Evolutionary conservation across 805 yeast genomes (phyloP), one percentile per base, ranked within the genome.

Genomic region (Ogataea methylovora): DNA sequence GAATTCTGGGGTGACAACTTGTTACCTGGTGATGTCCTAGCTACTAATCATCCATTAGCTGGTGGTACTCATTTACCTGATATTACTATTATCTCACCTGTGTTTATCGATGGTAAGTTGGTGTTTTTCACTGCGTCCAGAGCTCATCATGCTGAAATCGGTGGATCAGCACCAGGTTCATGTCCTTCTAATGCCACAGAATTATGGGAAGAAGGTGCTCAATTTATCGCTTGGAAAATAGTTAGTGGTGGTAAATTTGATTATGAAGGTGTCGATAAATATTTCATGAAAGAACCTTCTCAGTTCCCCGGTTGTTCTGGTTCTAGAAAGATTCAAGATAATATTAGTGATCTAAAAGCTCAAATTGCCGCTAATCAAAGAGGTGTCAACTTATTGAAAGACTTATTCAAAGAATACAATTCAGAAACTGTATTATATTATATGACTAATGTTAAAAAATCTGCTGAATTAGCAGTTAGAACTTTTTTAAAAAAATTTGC

Each of bases 61-160:
- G 62, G 61, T 36, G 69, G 69, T 19, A 61, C 65, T 3, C 69
- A 62, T 43, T 46, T 63, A 22, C 69, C 67, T 14, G 69, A 63
- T 45, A 62, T 71, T 37, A 71, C 77, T 1, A 69, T 71, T 19
- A 66, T 71, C 13, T 66, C 76, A 1, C 78, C 78, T 0, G 74
- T 71, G 2, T 58, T 66, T 37, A 49, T 60, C 32, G 60, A 67
- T 18, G 59, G 58, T 18, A 48, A 60, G 22, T 61, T 68, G 8
- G 57, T 63, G 17, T 70, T 69, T 43, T 70, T 70, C 59, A 67
- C 69, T 13, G 77, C 76, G 4, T 62, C 75, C 2, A 52, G 77
- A 34, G 76, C 74, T 5, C 77, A 71, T 49, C 78, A 71, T 48
- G 71, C 77, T 20, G 77, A 71, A 40, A 71, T 71, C 41, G 77